Conservation (phyloP, 176 grass and related monocot genomes). For the Tuctoria greenei region DNA sequence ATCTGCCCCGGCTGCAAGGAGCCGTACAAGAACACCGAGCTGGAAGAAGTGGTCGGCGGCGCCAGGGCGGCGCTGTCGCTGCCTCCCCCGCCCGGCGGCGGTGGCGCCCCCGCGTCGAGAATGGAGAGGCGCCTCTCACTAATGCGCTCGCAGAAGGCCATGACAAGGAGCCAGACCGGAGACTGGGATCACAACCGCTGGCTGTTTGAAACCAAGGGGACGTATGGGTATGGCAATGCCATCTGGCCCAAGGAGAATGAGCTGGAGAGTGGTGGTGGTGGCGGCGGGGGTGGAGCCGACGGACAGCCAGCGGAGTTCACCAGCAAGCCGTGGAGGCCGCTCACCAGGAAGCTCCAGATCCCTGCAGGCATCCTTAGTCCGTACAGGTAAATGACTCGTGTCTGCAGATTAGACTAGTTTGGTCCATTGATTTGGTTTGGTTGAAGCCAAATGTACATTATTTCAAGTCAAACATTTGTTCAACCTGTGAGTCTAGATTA, state of each 20-base stretch:
- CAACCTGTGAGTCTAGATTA: constrained; percentile 27
- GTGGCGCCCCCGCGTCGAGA: constrained; percentile 34
- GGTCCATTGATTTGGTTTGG: not conserved
- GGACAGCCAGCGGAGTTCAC: constrained; percentile 55
- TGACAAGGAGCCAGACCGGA: constrained; percentile 82
- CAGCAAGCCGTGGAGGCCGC: constrained; percentile 83
- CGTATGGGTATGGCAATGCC: constrained; percentile 92
- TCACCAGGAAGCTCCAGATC: constrained; percentile 80
- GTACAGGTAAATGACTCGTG: constrained; percentile 58
- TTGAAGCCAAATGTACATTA: not conserved
- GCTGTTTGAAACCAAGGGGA: constrained; percentile 94
- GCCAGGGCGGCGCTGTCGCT: constrained; percentile 37
- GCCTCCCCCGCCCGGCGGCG: constrained; percentile 47
- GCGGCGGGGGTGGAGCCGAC: constrained; percentile 20
- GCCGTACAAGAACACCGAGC: constrained; percentile 67
- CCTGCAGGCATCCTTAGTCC: constrained; percentile 78
- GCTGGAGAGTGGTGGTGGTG: not conserved
- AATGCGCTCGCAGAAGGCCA: constrained; percentile 64
- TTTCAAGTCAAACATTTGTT: constrained; percentile 32
- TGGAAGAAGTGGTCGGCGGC: constrained; percentile 55
- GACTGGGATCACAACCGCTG: constrained; percentile 94
- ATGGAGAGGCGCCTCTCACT: constrained; percentile 76
- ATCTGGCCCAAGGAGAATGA: constrained; percentile 87
- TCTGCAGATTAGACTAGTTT: too few species aligned
- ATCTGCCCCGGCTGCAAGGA: constrained; percentile 89